Evolutionary conservation across 1,284 basidiomycete genomes (phyloP).

Genomic region (Entoloma clypeatum): DNA sequence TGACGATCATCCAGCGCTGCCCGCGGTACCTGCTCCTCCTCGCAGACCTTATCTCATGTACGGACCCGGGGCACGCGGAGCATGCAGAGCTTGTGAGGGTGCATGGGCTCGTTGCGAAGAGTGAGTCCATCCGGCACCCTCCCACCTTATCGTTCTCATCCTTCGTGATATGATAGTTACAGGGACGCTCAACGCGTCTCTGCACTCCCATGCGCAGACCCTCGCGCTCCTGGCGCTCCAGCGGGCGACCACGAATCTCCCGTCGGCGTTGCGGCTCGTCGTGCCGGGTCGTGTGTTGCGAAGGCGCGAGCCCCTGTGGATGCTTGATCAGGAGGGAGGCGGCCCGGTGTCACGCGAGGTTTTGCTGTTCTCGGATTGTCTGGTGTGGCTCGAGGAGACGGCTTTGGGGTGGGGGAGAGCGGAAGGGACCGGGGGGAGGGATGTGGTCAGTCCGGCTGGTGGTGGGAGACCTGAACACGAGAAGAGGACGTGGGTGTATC

Average conservation of each 20-base stretch:
- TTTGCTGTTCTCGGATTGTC: constrained; percentile 76
- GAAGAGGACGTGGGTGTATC: constrained; percentile 37
- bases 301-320: constrained; percentile 59
- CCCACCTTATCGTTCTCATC: neutral
- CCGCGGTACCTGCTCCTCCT: constrained; percentile 81
- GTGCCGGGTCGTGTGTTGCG: constrained; percentile 75
- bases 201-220: constrained; percentile 73
- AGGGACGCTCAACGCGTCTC: constrained; percentile 69
- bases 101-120: constrained; percentile 68
- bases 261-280: constrained; percentile 74
- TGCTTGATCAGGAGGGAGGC: constrained; percentile 49
- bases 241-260: constrained; percentile 67
- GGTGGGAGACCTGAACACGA: too few relatives aligned
- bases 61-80: constrained; percentile 62
- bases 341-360: constrained; percentile 63
- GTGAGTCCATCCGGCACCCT: constrained; percentile 38
- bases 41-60: constrained; percentile 70
- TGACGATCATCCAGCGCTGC: constrained; percentile 83
- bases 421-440: too few relatives aligned
- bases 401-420: too few relatives aligned
- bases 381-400: constrained; percentile 81
- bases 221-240: constrained; percentile 74
- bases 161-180: constrained; percentile 54
- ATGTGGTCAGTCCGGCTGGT: too few relatives aligned
- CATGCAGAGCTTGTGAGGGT: constrained; percentile 54